Base-by-base conservation (phyloP, 768 basidiomycete genomes). In the Rhodotorula toruloides region DNA sequence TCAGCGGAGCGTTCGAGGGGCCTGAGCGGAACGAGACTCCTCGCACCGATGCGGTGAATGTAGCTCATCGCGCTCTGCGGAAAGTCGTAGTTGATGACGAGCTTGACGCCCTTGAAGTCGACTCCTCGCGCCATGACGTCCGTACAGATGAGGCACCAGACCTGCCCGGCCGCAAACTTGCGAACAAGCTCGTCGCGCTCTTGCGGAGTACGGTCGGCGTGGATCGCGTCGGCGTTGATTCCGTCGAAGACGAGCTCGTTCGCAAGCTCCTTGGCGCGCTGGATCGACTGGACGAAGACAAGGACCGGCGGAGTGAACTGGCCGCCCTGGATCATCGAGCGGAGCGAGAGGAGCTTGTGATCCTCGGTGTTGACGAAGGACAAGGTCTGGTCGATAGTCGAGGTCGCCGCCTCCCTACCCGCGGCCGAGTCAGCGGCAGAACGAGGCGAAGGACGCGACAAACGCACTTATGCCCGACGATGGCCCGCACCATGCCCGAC, bases 41-140 rank as follows among this genome's bases (percentile, higher is more conserved):
- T n/a, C 80, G 53, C 43, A 87, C 90, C 94, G 57, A 99, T 96
- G 31, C 96, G 83, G 78, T 99, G 96, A 48, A 99, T 84, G 75
- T 99, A 99, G 74, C 89, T 92, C 77, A 94, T 91, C 4, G 94
- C 87, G 60, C 85, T 93, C 44, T 88, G 91, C 5, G 96, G 96
- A 78, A 98, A 97, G 78, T 97, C 94, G 74, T 89, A 93, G 77
- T 97, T 99, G 75, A 98, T 87, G 16, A 99, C 92, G 75, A 97
- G 89, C 64, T 86, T 82, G 57, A 94, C 85, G 16, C 93, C 92
- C 77, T 87, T 89, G 81, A 99, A 98, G 76, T 98, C 96, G 87
- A 99, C 92, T 6, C 96, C 96, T 72, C 96, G 84, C 31, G 91
- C 91, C 90, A 98, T 89, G 56, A 98, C 89, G 77, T 99, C 96